Conservation (phyloP, 1,139 yeast genomes). For the Blastobotrys apis region DNA sequence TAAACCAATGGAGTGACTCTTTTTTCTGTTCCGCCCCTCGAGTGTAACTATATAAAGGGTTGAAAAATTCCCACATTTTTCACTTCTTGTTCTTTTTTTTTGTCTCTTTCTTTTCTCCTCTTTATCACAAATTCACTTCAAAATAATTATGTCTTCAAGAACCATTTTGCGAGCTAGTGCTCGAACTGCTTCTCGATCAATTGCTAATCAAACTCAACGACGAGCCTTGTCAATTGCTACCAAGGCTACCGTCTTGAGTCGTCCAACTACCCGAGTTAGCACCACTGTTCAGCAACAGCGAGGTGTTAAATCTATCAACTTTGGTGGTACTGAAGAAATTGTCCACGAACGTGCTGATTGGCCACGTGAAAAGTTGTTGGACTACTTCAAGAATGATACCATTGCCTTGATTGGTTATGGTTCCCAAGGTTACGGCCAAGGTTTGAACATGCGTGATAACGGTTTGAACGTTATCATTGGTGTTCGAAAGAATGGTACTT, state of each 20-base stretch:
- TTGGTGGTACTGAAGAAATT: slow-evolving; percentile 90
- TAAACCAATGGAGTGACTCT: too few relatives aligned
- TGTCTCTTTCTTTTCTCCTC: slow-evolving; percentile 7
- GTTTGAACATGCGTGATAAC: slow-evolving; percentile 97
- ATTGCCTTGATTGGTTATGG: slow-evolving; percentile 98
- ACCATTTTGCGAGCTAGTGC: slow-evolving; percentile 22
- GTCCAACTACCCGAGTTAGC: slow-evolving; percentile 23
- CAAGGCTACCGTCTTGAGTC: slow-evolving; percentile 17
- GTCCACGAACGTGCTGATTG: slow-evolving; percentile 99
- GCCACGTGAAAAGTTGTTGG: slow-evolving; percentile 95
- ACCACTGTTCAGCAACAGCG: slow-evolving; percentile 39
- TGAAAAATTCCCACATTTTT: too few relatives aligned
- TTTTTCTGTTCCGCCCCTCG: too few relatives aligned
- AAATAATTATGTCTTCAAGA: slow-evolving; percentile 17
- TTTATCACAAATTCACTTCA: slow-evolving; percentile 9
- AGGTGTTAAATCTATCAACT: slow-evolving; percentile 94
- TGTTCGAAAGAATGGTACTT: slow-evolving; percentile 97
- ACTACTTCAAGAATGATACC: slow-evolving; percentile 97
- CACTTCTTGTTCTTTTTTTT: slow-evolving; percentile 3
- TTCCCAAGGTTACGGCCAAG: slow-evolving; percentile 99
- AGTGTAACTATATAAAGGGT: too few relatives aligned
- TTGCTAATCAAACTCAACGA: slow-evolving; percentile 20
- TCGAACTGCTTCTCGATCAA: slow-evolving; percentile 25
- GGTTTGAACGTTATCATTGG: slow-evolving; percentile 97
- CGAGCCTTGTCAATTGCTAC: slow-evolving; percentile 26